Evolutionary conservation across 2,329 filamentous ascomycete genomes (phyloP).

Genomic region (Coleophoma eucalyptorum): DNA sequence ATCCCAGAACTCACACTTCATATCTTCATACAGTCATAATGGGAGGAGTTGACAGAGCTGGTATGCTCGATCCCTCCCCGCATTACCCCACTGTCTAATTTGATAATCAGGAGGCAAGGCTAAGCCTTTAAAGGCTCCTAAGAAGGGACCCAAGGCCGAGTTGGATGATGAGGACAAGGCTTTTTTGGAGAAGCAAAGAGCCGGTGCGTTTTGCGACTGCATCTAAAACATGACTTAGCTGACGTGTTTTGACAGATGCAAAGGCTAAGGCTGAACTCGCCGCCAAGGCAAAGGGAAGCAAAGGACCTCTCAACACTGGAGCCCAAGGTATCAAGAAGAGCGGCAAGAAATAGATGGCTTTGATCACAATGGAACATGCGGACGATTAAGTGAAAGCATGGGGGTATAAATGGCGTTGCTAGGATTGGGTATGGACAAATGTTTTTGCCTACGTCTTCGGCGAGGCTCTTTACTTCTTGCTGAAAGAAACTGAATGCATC

Average conservation of each 20-base stretch:
- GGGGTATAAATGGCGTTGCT: neutral
- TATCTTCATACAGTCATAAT: conserved; percentile 36
- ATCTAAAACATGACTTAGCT: conserved; percentile 4
- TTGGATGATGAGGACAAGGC: conserved; percentile 84
- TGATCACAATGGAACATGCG: neutral
- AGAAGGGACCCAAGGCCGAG: conserved; percentile 74
- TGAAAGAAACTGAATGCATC: too few species aligned
- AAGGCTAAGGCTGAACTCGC: conserved; percentile 83
- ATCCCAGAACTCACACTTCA: neutral
- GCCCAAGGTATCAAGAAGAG: conserved; percentile 95
- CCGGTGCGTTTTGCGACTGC: conserved; percentile 54
- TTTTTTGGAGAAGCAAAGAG: conserved; percentile 77
- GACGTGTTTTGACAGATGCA: conserved; percentile 51
- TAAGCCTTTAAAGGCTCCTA: conserved; percentile 83
- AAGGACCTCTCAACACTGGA: conserved; percentile 83
- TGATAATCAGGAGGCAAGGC: conserved; percentile 65
- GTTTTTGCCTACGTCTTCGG: too few species aligned
- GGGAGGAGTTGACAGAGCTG: conserved; percentile 66
- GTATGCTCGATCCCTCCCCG: conserved; percentile 31
- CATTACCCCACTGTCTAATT: conserved; percentile 10
- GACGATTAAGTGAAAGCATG: neutral
- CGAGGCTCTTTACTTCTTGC: too few species aligned
- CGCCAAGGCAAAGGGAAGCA: conserved; percentile 72
- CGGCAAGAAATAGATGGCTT: conserved; percentile 73
- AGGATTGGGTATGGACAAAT: neutral